Evolutionary conservation across 192 early-diverging fungal genomes (phyloP).

Genomic region (Coemansia guatemalensis): DNA sequence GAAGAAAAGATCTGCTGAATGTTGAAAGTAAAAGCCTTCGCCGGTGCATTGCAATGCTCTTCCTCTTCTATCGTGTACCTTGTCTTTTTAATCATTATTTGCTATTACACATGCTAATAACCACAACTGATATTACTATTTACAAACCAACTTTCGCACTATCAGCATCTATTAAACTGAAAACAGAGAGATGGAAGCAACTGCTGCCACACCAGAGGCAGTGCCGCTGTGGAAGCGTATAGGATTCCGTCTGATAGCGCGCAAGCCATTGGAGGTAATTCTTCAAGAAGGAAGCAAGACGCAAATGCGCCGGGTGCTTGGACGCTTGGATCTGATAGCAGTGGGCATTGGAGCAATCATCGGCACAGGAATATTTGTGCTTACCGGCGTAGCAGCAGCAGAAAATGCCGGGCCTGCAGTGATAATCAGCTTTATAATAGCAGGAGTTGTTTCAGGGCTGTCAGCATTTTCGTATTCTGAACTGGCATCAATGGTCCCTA

Average conservation of each 20-base stretch:
- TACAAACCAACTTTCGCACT: no score
- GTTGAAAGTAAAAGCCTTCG: no score
- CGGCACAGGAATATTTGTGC: conserved; percentile 81
- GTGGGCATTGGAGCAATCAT: conserved; percentile 78
- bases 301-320: conserved; percentile 57
- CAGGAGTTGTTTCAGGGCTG: conserved; percentile 70
- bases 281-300: conserved; percentile 50
- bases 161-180: neutral
- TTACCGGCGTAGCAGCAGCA: conserved; percentile 70
- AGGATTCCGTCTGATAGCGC: conserved; percentile 15
- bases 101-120: no score
- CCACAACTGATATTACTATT: no score
- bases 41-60: no score
- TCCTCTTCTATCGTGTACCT: no score
- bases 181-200: neutral
- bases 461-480: conserved; percentile 86
- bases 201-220: neutral
- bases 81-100: no score
- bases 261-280: conserved; percentile 48
- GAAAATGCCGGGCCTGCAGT: conserved; percentile 81
- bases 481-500: conserved; percentile 82
- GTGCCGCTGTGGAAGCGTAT: conserved; percentile 31
- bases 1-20: no score
- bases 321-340: conserved; percentile 59
- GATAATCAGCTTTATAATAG: conserved; percentile 77